Percentiles rank a stretch among this genome's conserved stretches.
These are phyloP conservation scores for Phytopythium aichiense DNA, from an alignment of 352 stramenopile genomes.

Conservation along the genomic window DNA sequence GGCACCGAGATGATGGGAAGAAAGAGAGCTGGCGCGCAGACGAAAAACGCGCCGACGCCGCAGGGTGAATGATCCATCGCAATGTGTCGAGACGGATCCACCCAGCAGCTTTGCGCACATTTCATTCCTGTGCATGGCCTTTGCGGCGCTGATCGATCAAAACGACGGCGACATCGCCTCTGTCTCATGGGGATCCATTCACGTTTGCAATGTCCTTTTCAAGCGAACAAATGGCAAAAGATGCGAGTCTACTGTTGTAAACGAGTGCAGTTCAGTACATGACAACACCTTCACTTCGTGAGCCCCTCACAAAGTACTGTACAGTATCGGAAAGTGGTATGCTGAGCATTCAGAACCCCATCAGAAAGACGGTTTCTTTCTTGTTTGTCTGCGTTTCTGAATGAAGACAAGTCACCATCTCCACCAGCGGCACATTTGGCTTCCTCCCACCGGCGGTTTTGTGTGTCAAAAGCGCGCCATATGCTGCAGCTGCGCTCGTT, in stretches of 20 bases:
- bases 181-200: no score
- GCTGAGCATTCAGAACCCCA: background rate
- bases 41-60: background rate
- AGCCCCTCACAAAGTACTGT: background rate
- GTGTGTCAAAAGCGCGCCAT: constrained; percentile 3
- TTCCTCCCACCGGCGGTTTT: background rate
- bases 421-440: constrained; percentile 1
- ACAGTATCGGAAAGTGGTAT: background rate
- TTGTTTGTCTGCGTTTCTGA: background rate
- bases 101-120: no score
- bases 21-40: background rate
- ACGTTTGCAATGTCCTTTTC: no score
- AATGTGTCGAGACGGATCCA: background rate
- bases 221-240: no score
- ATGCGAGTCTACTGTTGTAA: no score
- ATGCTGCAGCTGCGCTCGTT: constrained; percentile 2
- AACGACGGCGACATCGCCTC: no score
- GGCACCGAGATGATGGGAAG: background rate
- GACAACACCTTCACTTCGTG: background rate
- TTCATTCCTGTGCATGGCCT: no score
- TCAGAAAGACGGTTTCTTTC: background rate
- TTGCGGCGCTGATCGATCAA: no score
- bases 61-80: no score
- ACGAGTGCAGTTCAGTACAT: background rate
- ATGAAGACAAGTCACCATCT: background rate